Evolutionary conservation across 83 land plant genomes (phyloP).

Genomic region (Picea engelmannii): DNA sequence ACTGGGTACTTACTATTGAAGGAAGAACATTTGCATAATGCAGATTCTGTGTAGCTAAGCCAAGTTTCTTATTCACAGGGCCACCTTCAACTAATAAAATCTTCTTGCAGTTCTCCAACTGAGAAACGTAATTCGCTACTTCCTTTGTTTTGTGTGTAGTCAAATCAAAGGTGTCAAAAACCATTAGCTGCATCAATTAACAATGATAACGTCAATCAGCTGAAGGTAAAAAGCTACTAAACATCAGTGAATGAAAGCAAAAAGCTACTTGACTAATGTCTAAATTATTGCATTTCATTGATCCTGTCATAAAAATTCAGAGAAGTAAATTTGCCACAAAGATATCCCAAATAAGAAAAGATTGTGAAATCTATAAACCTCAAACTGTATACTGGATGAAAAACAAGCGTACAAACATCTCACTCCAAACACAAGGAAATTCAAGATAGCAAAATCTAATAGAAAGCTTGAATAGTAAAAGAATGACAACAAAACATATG

Average conservation of each 20-base stretch:
- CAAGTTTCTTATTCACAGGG: conserved; percentile 58
- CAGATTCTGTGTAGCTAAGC: conserved; percentile 77
- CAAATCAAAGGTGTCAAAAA: conserved; percentile 77
- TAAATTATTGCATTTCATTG: not conserved
- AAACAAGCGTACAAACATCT: not conserved
- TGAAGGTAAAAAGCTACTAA: not conserved
- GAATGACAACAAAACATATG: not conserved
- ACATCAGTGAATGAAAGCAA: not conserved
- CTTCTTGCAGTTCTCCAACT: conserved; percentile 77
- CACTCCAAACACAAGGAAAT: not conserved
- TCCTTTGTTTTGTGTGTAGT: conserved; percentile 81
- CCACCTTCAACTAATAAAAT: conserved; percentile 90
- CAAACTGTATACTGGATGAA: not conserved
- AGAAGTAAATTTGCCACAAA: not conserved
- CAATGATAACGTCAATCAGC: not conserved
- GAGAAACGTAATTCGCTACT: conserved; percentile 60
- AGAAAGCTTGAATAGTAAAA: not conserved
- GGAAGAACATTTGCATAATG: conserved; percentile 87
- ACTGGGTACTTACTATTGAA: conserved; percentile 58
- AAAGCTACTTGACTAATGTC: not conserved
- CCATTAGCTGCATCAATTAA: conserved; percentile 59
- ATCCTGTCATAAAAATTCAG: no score
- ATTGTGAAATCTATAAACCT: not conserved
- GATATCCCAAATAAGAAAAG: not conserved
- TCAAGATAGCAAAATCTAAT: not conserved